Conservation (phyloP, 1,139 yeast species). For the Cylindricascospora bacillispora region DNA sequence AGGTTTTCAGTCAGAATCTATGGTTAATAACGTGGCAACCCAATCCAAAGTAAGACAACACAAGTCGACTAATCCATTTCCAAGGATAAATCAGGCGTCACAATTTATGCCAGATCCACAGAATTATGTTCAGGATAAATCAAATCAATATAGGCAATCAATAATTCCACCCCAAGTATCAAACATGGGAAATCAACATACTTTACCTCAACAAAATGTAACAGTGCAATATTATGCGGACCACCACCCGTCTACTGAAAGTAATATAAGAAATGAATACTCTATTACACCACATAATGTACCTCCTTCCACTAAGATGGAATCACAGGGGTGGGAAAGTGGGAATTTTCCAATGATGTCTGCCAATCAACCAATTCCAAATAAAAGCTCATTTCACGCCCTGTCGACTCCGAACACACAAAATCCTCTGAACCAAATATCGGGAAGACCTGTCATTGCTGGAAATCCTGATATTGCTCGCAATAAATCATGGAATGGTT, state of each 20-base stretch:
- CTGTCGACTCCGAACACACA: too few relatives aligned
- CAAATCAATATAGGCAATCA: not conserved
- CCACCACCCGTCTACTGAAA: not conserved
- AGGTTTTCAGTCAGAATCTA: too few relatives aligned
- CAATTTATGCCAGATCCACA: not conserved
- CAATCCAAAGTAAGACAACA: conserved; percentile 17
- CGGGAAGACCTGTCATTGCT: too few relatives aligned
- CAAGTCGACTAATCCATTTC: conserved; percentile 26
- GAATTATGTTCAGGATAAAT: not conserved
- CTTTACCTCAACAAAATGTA: not conserved
- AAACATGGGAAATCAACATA: not conserved
- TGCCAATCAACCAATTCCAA: not conserved
- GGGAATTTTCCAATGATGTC: not conserved
- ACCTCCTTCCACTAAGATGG: not conserved
- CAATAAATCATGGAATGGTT: too few relatives aligned
- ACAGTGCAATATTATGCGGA: not conserved
- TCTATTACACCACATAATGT: too few relatives aligned
- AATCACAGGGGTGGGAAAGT: not conserved
- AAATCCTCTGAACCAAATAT: too few relatives aligned
- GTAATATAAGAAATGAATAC: too few relatives aligned
- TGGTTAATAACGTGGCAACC: too few relatives aligned
- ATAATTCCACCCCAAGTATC: not conserved
- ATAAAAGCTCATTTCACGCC: too few relatives aligned
- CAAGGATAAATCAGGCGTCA: conserved; percentile 20
- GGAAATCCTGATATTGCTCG: too few relatives aligned